Base-by-base conservation (phyloP, 1,284 basidiomycete genomes). In the Rhodotorula sp. region DNA sequence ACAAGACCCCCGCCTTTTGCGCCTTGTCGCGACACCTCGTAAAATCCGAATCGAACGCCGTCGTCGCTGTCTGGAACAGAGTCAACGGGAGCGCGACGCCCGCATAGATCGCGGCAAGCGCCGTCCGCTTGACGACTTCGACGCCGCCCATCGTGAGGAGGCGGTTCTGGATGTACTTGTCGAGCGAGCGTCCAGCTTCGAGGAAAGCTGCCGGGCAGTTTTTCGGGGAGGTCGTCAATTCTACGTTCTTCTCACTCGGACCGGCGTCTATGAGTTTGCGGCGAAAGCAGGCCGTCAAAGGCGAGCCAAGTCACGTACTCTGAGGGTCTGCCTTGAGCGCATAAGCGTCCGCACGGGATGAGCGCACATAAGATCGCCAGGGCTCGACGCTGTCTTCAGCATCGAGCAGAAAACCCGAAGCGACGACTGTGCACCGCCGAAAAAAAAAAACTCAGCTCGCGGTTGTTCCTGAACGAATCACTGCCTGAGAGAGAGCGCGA, bases 61-160 rank as follows among this genome's bases (percentile, higher is more conserved):
- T 79, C 3, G 78, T 78, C 7, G 81, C 78, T 2, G 78, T 78
- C 56, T 77, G 78, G 67, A 80, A 81, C 1, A 83, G 76, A 6
- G 79, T 80, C 78, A 85, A 71, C 0, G 85, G 85, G 8, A 86
- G 75, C 15, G 84, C 82, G 63, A 86, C 82, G 5, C 85, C 86
- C 0, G 83, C 83, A 61, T 85, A 82, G 62, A 85, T 84, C 5
- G 85, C 85, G 15, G 80, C 80, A 59, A 86, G 78, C 0, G 84
- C 82, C 0, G 85, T 86, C n/a, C 82, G 80, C 76, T 86, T 85
- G 77, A 87, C 80, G 68, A 86, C 80, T 73, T 86, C 83, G 28
- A 78, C 79, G 52, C 81, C 82, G 31, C 82, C 79, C 68, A 82
- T 80, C 4, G 77, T 77, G 61, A 83, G 80, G 8, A 65, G 66